Evolutionary conservation across 2,329 filamentous ascomycete genomes (phyloP).

Genomic region (Cytospora chrysosperma): DNA sequence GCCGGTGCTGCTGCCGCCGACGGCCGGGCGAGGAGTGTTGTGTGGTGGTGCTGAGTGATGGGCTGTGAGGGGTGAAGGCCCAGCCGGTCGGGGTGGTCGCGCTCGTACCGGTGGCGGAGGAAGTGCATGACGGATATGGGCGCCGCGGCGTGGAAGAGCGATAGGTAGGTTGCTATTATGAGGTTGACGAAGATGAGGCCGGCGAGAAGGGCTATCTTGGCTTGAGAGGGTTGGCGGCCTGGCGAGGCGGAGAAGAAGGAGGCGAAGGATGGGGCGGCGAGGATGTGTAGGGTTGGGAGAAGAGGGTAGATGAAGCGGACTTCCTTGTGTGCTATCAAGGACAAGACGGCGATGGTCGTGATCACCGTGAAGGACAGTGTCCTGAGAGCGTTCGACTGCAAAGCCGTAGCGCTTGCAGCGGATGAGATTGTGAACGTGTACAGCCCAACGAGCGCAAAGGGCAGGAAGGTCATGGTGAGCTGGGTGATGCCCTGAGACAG

Average conservation of each 20-base stretch:
- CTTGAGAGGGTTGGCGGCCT: constrained; percentile 29
- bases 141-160: constrained; percentile 76
- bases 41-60: constrained; percentile 19
- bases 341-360: constrained; percentile 63
- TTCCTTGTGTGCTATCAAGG: constrained; percentile 89
- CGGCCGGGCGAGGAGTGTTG: constrained; percentile 31
- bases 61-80: constrained; percentile 29
- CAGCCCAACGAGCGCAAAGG: constrained; percentile 69
- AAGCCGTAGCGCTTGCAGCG: constrained; percentile 36
- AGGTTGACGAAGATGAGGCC: constrained; percentile 65
- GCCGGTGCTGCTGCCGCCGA: constrained; percentile 27
- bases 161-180: constrained; percentile 70
- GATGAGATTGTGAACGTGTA: constrained; percentile 46
- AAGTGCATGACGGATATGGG: constrained; percentile 72
- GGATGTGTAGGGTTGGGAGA: constrained; percentile 78
- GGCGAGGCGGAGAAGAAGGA: constrained; percentile 56
- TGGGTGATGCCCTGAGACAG: constrained; percentile 85
- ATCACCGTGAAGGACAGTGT: constrained; percentile 59
- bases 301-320: constrained; percentile 95
- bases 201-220: constrained; percentile 55
- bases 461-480: constrained; percentile 78
- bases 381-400: constrained; percentile 45
- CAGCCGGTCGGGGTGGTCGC: constrained; percentile 47
- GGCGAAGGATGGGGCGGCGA: constrained; percentile 67
- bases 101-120: constrained; percentile 72